Base-by-base conservation (phyloP, 1,284 basidiomycete genomes). In the Porodaedalea pini region DNA sequence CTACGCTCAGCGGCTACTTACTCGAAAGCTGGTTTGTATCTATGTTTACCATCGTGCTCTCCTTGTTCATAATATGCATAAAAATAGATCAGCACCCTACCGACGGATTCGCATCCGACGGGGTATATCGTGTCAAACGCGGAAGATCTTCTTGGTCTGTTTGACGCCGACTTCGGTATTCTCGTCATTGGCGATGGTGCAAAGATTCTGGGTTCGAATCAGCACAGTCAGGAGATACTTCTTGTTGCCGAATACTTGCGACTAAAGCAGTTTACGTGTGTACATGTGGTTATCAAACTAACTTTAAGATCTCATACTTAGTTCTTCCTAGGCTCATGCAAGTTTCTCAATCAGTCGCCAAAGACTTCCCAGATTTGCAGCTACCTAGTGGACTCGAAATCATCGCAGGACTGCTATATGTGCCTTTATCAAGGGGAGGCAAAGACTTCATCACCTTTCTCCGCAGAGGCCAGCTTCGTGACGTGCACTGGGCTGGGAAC, bases 61-160 rank as follows among this genome's bases (percentile, higher is more conserved):
- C 6, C 10, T 36, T 17, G 10, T 44, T 25, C 45, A 23, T 29
- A 19, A 4, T 21, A 36, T 44, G 27, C 10, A 34, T 43, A 51
- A 11, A 29, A 57, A 25, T 48, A 89, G 86, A 89, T 93, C 69
- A 92, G 89, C 64, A 90, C 88, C 15, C 77, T 90, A 55, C 79
- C 86, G 1, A 85, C 85, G 3, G 83, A 87, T 51, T 76, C 79
- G 49, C 88, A 91, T 64, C 86, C 90, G 4, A 83, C 85, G 15
- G 90, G 90, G 0, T 93, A 93, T 71, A 92, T 94, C 63, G 86
- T 94, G 17, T 91, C 90, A 29, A 91, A 93, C 66, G 87, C 91
- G 1, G 88, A 93, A 65, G 92, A 94, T 65, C 73, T 94, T 10
- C 77, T 96, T 2, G 80, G 82, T 4, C 72, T 94, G 23, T 94